These are phyloP conservation scores for Ceratobasidium sp. DNA, from an alignment of 1,284 basidiomycete genomes.

Conservation along the genomic window DNA sequence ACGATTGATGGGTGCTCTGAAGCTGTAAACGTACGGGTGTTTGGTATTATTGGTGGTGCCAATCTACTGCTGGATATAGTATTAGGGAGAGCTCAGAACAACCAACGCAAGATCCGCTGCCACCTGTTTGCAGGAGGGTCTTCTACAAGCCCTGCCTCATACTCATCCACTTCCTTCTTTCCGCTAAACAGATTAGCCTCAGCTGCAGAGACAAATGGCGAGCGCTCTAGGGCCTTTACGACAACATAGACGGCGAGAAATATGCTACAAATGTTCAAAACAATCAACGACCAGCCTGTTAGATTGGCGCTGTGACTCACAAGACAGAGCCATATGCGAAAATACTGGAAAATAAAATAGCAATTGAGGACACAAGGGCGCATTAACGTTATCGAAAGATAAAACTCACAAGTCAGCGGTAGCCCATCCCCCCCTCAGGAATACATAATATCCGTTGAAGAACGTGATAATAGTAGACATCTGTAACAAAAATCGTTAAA, in stretches of 20 bases:
- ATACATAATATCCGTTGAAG: slow-evolving; percentile 43
- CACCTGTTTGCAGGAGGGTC: slow-evolving; percentile 21
- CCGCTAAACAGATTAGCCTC: slow-evolving; percentile 37
- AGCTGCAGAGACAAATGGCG: slow-evolving; percentile 14
- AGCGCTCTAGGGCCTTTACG: slow-evolving; percentile 13
- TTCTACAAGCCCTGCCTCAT: slow-evolving; percentile 25
- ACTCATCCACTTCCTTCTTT: slow-evolving; percentile 42
- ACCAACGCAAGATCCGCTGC: slow-evolving; percentile 25
- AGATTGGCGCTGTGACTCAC: background rate
- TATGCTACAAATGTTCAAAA: slow-evolving; percentile 13
- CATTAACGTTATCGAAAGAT: background rate
- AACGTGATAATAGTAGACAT: slow-evolving; percentile 28
- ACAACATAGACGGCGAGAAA: slow-evolving; percentile 26
- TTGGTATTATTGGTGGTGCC: background rate
- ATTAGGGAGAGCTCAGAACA: slow-evolving; percentile 1
- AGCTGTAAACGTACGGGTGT: background rate
- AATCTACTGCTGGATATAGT: background rate
- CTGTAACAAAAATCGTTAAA: background rate
- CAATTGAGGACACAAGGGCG: background rate
- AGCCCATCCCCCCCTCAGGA: slow-evolving; percentile 36
- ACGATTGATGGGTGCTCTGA: background rate
- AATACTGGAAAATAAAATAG: slow-evolving; percentile 16
- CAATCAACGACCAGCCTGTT: background rate
- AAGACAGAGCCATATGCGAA: slow-evolving; percentile 41
- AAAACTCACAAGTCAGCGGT: slow-evolving; percentile 36